phyloP scores from a whole-genome alignment of 495 filamentous ascomycete genomes.

The Beverwykella pulmonaria region DNA sequence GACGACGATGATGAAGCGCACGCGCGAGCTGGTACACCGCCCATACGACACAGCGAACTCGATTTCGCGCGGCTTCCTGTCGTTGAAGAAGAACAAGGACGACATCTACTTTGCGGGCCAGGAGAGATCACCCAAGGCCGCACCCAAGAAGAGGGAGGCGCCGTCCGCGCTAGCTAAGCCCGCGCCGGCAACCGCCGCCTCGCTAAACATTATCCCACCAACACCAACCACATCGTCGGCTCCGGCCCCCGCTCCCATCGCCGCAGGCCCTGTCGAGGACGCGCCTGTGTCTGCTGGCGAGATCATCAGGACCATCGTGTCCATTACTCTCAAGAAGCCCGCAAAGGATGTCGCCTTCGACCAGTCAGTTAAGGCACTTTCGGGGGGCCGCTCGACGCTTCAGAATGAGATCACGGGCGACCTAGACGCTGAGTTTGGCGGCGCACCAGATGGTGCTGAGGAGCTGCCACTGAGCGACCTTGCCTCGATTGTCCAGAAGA shows the following conservation, averaged over 20 bases:
- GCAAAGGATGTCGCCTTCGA: constrained; percentile 81
- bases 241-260: constrained; percentile 49
- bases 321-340: constrained; percentile 93
- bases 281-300: constrained; percentile 81
- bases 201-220: constrained; percentile 52
- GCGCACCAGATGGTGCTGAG: constrained; percentile 94
- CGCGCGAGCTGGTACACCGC: constrained; percentile 90
- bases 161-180: constrained; percentile 34
- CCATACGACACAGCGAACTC: constrained; percentile 75
- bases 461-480: constrained; percentile 95
- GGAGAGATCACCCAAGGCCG: constrained; percentile 78
- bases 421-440: constrained; percentile 93
- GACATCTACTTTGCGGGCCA: constrained; percentile 98
- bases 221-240: constrained; percentile 1
- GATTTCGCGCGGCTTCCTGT: constrained; percentile 71
- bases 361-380: constrained; percentile 96
- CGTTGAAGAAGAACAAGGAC: constrained; percentile 97
- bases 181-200: constrained; percentile 51
- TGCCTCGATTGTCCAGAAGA: constrained; percentile 88
- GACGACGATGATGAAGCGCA: constrained; percentile 93
- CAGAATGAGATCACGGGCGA: constrained; percentile 94
- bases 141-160: constrained; percentile 51
- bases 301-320: constrained; percentile 83
- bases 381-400: constrained; percentile 94
- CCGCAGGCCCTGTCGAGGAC: constrained; percentile 80